phyloP scores from a whole-genome alignment of 495 filamentous ascomycete species.

The Hypoxylon subgilvum region DNA sequence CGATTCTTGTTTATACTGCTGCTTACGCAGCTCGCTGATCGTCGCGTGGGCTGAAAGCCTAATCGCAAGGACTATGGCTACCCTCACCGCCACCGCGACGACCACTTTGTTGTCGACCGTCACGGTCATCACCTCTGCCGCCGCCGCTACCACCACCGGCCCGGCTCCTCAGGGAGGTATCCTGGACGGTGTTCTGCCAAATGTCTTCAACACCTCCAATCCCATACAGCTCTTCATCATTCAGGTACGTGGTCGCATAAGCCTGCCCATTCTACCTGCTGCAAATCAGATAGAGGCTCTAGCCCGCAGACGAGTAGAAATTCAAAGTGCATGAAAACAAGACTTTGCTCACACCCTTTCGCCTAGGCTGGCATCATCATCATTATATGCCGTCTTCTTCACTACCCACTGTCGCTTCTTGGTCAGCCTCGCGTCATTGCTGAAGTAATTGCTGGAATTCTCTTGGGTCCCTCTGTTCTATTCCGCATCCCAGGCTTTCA shows the following conservation, averaged over 20 bases:
- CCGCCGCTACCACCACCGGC: constrained; percentile 17
- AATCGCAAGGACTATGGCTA: constrained; percentile 10
- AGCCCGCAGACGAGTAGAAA: too few species aligned
- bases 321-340: too few species aligned
- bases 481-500: constrained; percentile 83
- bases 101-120: constrained; percentile 35
- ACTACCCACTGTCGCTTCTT: constrained; percentile 78
- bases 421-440: constrained; percentile 94
- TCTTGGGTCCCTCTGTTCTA: constrained; percentile 87
- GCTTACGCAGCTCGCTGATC: constrained; percentile 14
- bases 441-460: constrained; percentile 91
- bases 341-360: constrained; percentile 36
- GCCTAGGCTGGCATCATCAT: constrained; percentile 84
- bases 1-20: not conserved
- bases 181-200: constrained; percentile 39
- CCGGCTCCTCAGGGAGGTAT: constrained; percentile 37
- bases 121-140: constrained; percentile 13
- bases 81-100: constrained; percentile 22
- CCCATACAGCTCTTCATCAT: constrained; percentile 96
- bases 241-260: constrained; percentile 63
- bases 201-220: constrained; percentile 53
- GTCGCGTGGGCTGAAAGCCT: constrained; percentile 4
- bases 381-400: constrained; percentile 80
- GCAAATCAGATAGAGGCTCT: too few species aligned
- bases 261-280: too few species aligned